Conservation (phyloP, 1,139 yeast genomes). For the Geotrichum bryndzae region DNA sequence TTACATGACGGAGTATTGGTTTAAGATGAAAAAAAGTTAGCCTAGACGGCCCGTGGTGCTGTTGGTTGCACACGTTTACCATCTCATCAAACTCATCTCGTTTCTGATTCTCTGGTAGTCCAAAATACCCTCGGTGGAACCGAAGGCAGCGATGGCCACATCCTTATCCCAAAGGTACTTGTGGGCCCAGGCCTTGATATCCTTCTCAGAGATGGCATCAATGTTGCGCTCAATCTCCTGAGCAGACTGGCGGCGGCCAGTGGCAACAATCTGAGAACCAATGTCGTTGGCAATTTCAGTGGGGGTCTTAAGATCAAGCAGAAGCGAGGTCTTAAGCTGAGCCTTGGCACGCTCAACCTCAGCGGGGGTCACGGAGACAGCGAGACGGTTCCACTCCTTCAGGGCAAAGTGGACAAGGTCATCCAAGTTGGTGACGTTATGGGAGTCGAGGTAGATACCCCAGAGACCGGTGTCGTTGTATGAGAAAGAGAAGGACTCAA, state of each 20-base stretch:
- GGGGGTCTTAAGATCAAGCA: slow-evolving; percentile 85
- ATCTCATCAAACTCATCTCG: slow-evolving; percentile 35
- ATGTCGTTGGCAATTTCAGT: slow-evolving; percentile 96
- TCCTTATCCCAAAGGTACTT: slow-evolving; percentile 73
- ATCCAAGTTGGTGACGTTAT: slow-evolving; percentile 59
- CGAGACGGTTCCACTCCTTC: slow-evolving; percentile 84
- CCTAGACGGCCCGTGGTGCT: not conserved
- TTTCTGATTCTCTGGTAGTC: slow-evolving; percentile 49
- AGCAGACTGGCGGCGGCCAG: slow-evolving; percentile 85
- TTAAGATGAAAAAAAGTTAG: not conserved
- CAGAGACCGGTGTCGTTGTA: slow-evolving; percentile 95
- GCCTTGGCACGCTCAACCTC: slow-evolving; percentile 94
- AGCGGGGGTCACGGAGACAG: slow-evolving; percentile 70
- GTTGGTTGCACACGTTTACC: slow-evolving; percentile 4
- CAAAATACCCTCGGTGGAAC: slow-evolving; percentile 64
- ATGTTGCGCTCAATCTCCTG: slow-evolving; percentile 86
- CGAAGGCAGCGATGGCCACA: slow-evolving; percentile 83
- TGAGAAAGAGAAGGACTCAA: slow-evolving; percentile 93
- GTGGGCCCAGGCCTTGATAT: slow-evolving; percentile 84
- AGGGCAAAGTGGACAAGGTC: slow-evolving; percentile 66
- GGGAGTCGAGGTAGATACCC: slow-evolving; percentile 91
- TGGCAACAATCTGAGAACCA: slow-evolving; percentile 92
- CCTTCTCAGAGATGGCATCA: slow-evolving; percentile 69
- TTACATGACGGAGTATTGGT: not conserved
- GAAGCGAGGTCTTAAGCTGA: slow-evolving; percentile 84